Evolutionary conservation across 139 green algal species (phyloP), one percentile per base, ranked within the genome.

Genomic region (Chlorella sp.): DNA sequence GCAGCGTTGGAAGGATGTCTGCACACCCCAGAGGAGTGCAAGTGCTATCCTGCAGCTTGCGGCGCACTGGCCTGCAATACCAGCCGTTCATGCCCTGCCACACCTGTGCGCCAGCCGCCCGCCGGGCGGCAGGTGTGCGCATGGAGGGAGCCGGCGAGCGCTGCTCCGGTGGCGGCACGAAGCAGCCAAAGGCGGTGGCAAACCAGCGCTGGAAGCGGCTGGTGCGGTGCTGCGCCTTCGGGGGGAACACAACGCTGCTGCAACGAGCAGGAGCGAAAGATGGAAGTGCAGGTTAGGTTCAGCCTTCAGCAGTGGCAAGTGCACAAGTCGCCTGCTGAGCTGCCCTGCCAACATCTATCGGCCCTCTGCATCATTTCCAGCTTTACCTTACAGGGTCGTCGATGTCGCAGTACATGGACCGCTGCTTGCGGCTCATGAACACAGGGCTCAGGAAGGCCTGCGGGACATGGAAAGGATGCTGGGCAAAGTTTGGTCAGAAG

Each of bases 381-480:
- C 67, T 51, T 16, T 38, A 57, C 75, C 74, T 78, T 30, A 70
- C 78, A 28, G 85, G 85, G 4, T 89, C 85, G 34, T 89, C 85
- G 34, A 89, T 62, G 17, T 89, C 85, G 28, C 85, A 89, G 63
- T 81, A 57, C 78, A 89, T 81, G 0, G 64, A 26, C 7, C 69
- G 78, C 20, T 57, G 56, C 25, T 81, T 81, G 30, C 51, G 38
- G 44, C 67, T 86, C 63, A 89, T 71, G 67, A 89, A 89, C 36
- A 75, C 39, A 6, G 85, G 85, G 32, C 41, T 76, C 30, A 76
- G 69, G 28, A 82, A n/a, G 60, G 60, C 71, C 63, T 74, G 79
- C 39, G 26, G 12, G 34, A 51, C 1, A 2, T 3, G 44, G 28
- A 32, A 5, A 73, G 2, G n/a, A 47, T 9, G 32, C 11, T 28